These are phyloP conservation scores for Lentinula guzmanii DNA, from an alignment of 768 basidiomycete genomes.

Conservation along the genomic window DNA sequence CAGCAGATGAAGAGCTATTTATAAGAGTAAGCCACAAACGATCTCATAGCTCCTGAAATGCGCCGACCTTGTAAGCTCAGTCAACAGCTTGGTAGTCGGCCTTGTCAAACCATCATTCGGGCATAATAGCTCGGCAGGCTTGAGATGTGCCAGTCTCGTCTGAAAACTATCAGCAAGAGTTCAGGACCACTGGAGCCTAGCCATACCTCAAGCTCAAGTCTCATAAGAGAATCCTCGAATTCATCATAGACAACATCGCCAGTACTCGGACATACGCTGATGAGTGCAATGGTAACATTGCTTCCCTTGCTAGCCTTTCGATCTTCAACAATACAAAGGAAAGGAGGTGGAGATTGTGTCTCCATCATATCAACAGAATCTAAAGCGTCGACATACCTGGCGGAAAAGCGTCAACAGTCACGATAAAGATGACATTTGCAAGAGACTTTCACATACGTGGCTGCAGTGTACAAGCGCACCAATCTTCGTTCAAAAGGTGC, in stretches of 20 bases:
- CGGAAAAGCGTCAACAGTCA: background rate
- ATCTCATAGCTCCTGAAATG: background rate
- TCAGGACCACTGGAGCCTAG: background rate
- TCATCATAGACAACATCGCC: constrained; percentile 94
- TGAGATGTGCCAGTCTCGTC: constrained; percentile 83
- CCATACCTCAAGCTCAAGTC: constrained; percentile 81
- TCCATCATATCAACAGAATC: constrained; percentile 61
- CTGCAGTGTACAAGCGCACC: constrained; percentile 77
- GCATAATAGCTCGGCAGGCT: constrained; percentile 77
- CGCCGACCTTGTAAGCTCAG: constrained; percentile 59
- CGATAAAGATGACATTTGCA: constrained; percentile 1
- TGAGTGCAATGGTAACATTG: constrained; percentile 57
- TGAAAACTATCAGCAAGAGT: constrained; percentile 19
- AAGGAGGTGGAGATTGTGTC: constrained; percentile 49
- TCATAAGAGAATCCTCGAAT: constrained; percentile 79
- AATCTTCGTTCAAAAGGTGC: constrained; percentile 69
- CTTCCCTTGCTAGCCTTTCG: constrained; percentile 17
- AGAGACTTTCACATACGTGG: constrained; percentile 55
- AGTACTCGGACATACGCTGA: constrained; percentile 79
- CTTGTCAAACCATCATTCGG: constrained; percentile 54
- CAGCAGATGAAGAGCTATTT: constrained; percentile 18
- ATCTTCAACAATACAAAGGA: constrained; percentile 76
- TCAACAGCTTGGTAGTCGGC: constrained; percentile 70
- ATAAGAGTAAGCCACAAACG: constrained; percentile 2
- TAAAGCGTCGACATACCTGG: constrained; percentile 80